Base-by-base conservation (phyloP, 306 rosid genomes). In the Neltuma alba region DNA sequence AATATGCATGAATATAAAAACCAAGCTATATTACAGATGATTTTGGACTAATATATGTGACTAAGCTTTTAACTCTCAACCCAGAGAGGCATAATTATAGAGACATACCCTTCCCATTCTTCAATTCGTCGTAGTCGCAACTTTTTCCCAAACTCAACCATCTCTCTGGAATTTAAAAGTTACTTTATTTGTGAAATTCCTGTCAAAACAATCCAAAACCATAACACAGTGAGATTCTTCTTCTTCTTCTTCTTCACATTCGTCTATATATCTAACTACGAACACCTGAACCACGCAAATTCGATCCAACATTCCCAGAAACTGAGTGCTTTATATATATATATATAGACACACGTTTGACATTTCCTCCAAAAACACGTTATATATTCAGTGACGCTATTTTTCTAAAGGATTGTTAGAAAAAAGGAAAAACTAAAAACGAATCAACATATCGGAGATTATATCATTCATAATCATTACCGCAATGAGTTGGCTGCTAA, bases 141-240 rank as follows among this genome's bases (percentile, higher is more conserved):
- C 94, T 90, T 93, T 76, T 96, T 96, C 88, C 99, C 99, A 69
- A 96, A 96, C 79, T 91, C 93, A 87, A 96, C 99, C 99, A 96
- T 96, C 80, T 91, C 74, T 74, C 89, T 90, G 75, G 77, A 87
- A 83, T 40, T n/a, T 16, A 76, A 85, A 71, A 7, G 12, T 16
- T 44, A 5, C 38, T 76, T 80, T n/a, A n/a, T n/a, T n/a, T 54
- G 27, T 42, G 28, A 79, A 66, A 67, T 70, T 64, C 9, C 72
- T 57, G 77, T 41, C 11, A 6, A 57, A 71, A 18, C 52, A 57
- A 54, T 69, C 20, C 27, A 66, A 50, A 16, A 75, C 16, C 33
- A 21, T 45, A 77, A 58, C 45, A 48, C 25, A 18, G 25, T 6
- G 25, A 50, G 54, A 16, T 47, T 47, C 2, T 0, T 37, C 50